Evolutionary conservation across 75 land plant genomes (phyloP).

Genomic region (Gnetum montanum): DNA sequence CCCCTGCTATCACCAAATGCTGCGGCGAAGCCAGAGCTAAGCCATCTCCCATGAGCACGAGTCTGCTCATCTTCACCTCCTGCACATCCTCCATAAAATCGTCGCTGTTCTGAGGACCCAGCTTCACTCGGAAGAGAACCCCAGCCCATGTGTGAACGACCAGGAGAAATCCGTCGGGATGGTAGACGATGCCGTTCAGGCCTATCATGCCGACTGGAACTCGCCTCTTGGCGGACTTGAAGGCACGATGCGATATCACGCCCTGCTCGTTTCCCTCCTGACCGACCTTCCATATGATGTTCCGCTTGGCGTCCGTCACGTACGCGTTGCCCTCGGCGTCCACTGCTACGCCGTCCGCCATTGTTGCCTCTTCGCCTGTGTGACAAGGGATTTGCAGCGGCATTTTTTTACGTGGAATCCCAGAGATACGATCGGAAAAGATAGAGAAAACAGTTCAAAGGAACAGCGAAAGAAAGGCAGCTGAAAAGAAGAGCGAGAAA

Average conservation of each 20-base stretch:
- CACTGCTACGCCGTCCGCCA: conserved; percentile 67
- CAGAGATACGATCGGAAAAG: background rate
- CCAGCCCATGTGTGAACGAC: conserved; percentile 39
- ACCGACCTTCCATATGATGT: conserved; percentile 59
- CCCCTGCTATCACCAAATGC: conserved; percentile 48
- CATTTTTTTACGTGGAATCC: background rate
- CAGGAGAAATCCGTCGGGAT: conserved; percentile 53
- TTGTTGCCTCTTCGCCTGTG: conserved; percentile 28
- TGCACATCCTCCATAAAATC: no score
- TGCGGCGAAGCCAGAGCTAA: conserved; percentile 42
- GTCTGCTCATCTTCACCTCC: conserved; percentile 19
- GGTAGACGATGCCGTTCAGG: conserved; percentile 63
- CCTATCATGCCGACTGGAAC: conserved; percentile 34
- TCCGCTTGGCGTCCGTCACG: conserved; percentile 41
- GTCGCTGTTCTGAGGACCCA: conserved; percentile 8
- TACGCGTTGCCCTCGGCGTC: conserved; percentile 55
- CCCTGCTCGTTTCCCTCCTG: conserved; percentile 24
- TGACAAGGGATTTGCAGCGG: background rate
- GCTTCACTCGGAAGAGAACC: conserved; percentile 30
- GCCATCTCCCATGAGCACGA: conserved; percentile 47
- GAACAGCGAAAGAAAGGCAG: background rate
- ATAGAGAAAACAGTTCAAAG: background rate
- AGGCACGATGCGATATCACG: conserved; percentile 22
- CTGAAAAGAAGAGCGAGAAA: no score
- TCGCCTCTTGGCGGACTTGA: conserved; percentile 9